Evolutionary conservation across 2,329 filamentous ascomycete species (phyloP), one percentile per base, ranked within the genome.

Genomic region (Cladosporium sp.): DNA sequence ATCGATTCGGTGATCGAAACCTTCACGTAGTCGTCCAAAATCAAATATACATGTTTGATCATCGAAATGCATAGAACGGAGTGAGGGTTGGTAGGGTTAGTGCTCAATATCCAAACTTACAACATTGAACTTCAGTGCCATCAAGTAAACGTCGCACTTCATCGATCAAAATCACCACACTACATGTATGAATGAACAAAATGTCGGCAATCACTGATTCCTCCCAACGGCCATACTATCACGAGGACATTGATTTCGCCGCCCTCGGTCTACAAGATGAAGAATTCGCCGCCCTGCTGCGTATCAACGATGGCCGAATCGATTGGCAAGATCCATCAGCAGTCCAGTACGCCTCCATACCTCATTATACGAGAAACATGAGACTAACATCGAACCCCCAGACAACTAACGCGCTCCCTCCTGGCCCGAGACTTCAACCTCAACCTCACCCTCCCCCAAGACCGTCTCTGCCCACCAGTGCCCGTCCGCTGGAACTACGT

Each of bases 381-480:
- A 95, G 18, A 86, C 96, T 77, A 96, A 96, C 85, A 51, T 32
- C n/a, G n/a, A n/a, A n/a, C n/a, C n/a, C 16, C 36, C 23, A 86
- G 85, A 71, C 80, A 85, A 71, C 82, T 98, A 58, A 96, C 93
- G 13, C 93, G 90, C 74, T 89, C 89, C 21, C 83, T 97, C 1
- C 82, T 98, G 21, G 86, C 86, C 66, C 79, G 85, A 16, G 89
- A 97, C 76, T 98, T 97, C 76, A 84, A 83, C 14, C 78, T 98
- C 10, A 73, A 81, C 0, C 79, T 97, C 16, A 82, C 89, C 6
- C 81, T 98, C 1, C 93, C 93, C 0, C 79, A 85, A 28, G 88
- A 97, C 76, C 84, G 94, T 25, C 82, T 99, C 0, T 98, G 94
- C 74, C 95, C 94, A 14, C 92, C 93, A 1, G 91, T 96, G 75